Conservation (phyloP, 228 moss, liverwort and hornwort genomes). For the Sphagnum magellanicum region DNA sequence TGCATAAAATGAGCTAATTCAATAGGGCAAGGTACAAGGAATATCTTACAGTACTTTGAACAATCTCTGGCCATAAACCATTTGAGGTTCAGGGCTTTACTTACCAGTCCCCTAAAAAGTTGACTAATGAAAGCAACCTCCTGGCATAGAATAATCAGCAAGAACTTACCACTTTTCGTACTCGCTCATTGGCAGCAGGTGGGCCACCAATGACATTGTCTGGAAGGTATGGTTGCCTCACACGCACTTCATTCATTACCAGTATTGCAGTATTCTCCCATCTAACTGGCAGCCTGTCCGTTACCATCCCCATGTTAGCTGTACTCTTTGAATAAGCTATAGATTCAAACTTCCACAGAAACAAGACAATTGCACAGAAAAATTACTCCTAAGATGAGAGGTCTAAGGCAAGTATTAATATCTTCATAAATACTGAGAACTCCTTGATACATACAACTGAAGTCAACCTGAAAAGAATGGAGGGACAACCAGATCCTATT, state of each 20-base stretch:
- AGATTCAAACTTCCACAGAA: not conserved
- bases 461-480: too few species aligned
- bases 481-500: too few species aligned
- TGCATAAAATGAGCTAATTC: too few species aligned
- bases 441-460: too few species aligned
- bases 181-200: slow-evolving; percentile 91
- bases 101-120: too few species aligned
- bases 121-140: too few species aligned
- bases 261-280: slow-evolving; percentile 96
- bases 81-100: too few species aligned
- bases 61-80: too few species aligned
- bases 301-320: not conserved
- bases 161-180: slow-evolving; percentile 81
- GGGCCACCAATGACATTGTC: slow-evolving; percentile 88
- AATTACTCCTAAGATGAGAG: not conserved
- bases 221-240: slow-evolving; percentile 82
- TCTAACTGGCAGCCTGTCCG: slow-evolving; percentile 78
- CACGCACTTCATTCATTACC: slow-evolving; percentile 93
- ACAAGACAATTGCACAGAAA: not conserved
- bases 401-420: not conserved
- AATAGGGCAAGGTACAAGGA: too few species aligned
- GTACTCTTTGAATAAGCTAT: not conserved
- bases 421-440: too few species aligned
- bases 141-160: too few species aligned
- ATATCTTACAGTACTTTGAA: too few species aligned